Conservation (phyloP, 805 yeast genomes). For the Debaryomyces prosopidis region DNA sequence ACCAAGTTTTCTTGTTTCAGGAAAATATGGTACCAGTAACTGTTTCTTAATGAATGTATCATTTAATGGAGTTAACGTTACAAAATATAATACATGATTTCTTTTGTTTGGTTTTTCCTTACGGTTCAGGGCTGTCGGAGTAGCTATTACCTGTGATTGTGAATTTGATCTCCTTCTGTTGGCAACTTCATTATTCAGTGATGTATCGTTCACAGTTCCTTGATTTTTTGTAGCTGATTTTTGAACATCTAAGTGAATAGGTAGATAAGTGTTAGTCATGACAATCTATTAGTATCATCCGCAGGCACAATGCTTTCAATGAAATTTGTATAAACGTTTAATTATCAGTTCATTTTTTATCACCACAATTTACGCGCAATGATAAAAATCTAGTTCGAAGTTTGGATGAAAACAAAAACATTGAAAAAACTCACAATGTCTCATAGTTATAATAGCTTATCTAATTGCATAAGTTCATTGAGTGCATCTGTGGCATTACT, state of each 20-base stretch:
- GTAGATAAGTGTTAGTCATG: constrained; percentile 18
- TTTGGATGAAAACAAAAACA: background rate
- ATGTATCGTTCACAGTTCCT: background rate
- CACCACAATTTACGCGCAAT: background rate
- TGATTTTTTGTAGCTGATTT: background rate
- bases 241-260: constrained; percentile 20
- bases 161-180: constrained; percentile 40
- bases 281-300: background rate
- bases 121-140: constrained; percentile 19
- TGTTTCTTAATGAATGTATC: constrained; percentile 81
- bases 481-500: constrained; percentile 34
- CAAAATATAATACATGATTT: constrained; percentile 47
- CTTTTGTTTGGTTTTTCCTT: constrained; percentile 20
- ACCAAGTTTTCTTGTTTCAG: constrained; percentile 84
- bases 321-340: too few relatives aligned
- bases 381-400: background rate
- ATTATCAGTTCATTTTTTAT: background rate
- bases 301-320: too few relatives aligned
- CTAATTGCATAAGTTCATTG: constrained; percentile 22
- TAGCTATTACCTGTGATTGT: constrained; percentile 38
- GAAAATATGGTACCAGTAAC: constrained; percentile 74
- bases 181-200: constrained; percentile 4
- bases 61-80: constrained; percentile 76
- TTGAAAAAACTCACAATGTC: constrained; percentile 5
- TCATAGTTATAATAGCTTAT: constrained; percentile 10